A percentile compares a stretch with the other conserved stretches of the same genome.
These are phyloP conservation scores for Teunomyces cretensis DNA, from an alignment of 805 yeast species.

Conservation along the genomic window DNA sequence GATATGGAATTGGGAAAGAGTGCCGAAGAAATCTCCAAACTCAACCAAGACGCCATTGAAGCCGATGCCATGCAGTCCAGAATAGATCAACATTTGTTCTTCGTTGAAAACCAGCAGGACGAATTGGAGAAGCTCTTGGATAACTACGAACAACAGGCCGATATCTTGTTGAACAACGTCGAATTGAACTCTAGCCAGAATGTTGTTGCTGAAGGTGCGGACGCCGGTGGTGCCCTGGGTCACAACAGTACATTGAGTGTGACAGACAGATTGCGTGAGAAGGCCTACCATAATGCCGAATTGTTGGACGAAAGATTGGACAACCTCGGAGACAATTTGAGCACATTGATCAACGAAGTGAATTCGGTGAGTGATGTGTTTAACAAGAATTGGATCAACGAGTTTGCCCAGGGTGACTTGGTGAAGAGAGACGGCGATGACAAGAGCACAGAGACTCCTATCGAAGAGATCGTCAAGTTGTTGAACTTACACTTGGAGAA, in stretches of 20 bases:
- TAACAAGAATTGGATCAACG: constrained; percentile 55
- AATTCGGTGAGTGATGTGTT: constrained; percentile 80
- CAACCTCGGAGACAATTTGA: constrained; percentile 69
- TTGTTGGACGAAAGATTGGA: constrained; percentile 79
- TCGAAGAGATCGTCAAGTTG: constrained; percentile 73
- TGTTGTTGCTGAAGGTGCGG: constrained; percentile 5
- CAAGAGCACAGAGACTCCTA: constrained; percentile 36
- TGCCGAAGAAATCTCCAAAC: constrained; percentile 77
- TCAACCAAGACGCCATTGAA: constrained; percentile 72
- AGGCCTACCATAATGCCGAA: constrained; percentile 86
- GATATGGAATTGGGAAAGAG: constrained; percentile 80
- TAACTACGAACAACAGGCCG: constrained; percentile 77
- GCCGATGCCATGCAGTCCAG: constrained; percentile 85
- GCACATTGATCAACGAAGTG: constrained; percentile 75
- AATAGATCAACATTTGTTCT: constrained; percentile 82
- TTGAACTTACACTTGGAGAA: constrained; percentile 89
- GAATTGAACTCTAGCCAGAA: constrained; percentile 34
- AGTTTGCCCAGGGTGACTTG: constrained; percentile 24
- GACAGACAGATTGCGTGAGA: constrained; percentile 84
- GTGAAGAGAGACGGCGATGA: constrained; percentile 16
- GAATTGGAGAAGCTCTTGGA: constrained; percentile 82
- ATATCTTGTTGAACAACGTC: constrained; percentile 42
- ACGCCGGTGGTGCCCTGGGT: constrained; percentile 26
- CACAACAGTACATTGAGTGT: constrained; percentile 38
- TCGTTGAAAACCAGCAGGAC: constrained; percentile 88